These are phyloP conservation scores for Hagleromyces aurorensis DNA, from an alignment of 805 yeast species.

Conservation along the genomic window DNA sequence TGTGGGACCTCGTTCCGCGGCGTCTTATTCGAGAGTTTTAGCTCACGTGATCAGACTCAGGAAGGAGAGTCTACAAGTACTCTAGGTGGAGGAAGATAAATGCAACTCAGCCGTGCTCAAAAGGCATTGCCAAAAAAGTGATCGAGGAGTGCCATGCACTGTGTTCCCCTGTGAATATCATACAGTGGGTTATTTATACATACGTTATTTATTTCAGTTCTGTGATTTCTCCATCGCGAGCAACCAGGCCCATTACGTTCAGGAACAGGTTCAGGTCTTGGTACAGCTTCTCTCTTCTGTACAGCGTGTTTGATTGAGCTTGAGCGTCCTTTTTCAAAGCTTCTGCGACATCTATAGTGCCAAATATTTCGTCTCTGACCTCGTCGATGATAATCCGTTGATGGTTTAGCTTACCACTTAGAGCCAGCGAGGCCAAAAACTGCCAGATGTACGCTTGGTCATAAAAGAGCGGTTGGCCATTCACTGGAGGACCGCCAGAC, in stretches of 20 bases:
- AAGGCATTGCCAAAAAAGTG: no score
- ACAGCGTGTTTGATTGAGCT: constrained; percentile 32
- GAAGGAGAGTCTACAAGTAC: neutral
- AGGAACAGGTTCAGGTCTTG: constrained; percentile 83
- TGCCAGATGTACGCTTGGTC: constrained; percentile 93
- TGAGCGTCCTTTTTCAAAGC: constrained; percentile 32
- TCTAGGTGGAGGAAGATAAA: constrained; percentile 1
- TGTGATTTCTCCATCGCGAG: constrained; percentile 80
- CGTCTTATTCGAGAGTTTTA: no score
- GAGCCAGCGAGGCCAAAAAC: constrained; percentile 85
- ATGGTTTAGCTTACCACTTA: constrained; percentile 84
- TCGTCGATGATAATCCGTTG: constrained; percentile 93
- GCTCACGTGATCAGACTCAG: no score
- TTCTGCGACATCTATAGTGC: constrained; percentile 74
- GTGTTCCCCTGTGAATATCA: no score
- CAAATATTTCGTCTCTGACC: constrained; percentile 87
- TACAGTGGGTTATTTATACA: no score
- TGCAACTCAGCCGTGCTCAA: no score
- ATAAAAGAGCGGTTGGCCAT: constrained; percentile 29
- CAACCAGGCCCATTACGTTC: constrained; percentile 93
- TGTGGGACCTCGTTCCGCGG: no score
- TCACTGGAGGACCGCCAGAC: constrained; percentile 12
- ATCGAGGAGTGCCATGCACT: no score
- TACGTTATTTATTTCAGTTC: constrained; percentile 45
- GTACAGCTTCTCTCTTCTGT: constrained; percentile 51